These are phyloP conservation scores for Tuber indicum DNA, from an alignment of 495 filamentous ascomycete species.

Conservation along the genomic window DNA sequence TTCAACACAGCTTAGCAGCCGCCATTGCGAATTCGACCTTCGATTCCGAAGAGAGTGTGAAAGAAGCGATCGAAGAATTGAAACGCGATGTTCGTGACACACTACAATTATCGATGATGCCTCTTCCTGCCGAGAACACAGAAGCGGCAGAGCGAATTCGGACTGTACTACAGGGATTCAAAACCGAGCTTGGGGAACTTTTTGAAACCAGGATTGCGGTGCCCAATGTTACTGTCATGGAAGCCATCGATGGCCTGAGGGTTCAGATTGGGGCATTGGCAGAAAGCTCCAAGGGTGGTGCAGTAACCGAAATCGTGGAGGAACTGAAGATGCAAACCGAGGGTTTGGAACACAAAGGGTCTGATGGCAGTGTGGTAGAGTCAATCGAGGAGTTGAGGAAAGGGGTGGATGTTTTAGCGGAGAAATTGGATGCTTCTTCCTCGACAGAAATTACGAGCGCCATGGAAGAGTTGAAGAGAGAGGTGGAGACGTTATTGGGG, in stretches of 20 bases:
- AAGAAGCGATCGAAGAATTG: slow-evolving; percentile 39
- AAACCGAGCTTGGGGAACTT: slow-evolving; percentile 17
- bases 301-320: slow-evolving; percentile 52
- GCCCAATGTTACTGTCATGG: slow-evolving; percentile 19
- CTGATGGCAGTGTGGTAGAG: slow-evolving; percentile 15
- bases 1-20: slow-evolving; percentile 37
- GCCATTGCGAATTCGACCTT: slow-evolving; percentile 41
- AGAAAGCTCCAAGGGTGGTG: slow-evolving; percentile 49
- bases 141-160: slow-evolving; percentile 34
- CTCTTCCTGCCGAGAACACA: slow-evolving; percentile 29
- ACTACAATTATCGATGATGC: slow-evolving; percentile 40
- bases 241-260: slow-evolving; percentile 22
- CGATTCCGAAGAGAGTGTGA: slow-evolving; percentile 39
- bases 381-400: slow-evolving; percentile 22
- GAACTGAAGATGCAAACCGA: slow-evolving; percentile 30
- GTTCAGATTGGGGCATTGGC: slow-evolving; percentile 29
- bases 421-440: slow-evolving; percentile 50
- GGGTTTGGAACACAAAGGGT: slow-evolving; percentile 15
- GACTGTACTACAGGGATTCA: slow-evolving; percentile 26
- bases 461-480: slow-evolving; percentile 45
- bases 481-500: slow-evolving; percentile 38
- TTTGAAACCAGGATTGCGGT: slow-evolving; percentile 4
- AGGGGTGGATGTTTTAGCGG: slow-evolving; percentile 45
- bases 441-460: slow-evolving; percentile 46
- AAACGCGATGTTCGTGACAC: slow-evolving; percentile 41